Conservation (phyloP, 306 rosid genomes). For the Sicyos edulis region DNA sequence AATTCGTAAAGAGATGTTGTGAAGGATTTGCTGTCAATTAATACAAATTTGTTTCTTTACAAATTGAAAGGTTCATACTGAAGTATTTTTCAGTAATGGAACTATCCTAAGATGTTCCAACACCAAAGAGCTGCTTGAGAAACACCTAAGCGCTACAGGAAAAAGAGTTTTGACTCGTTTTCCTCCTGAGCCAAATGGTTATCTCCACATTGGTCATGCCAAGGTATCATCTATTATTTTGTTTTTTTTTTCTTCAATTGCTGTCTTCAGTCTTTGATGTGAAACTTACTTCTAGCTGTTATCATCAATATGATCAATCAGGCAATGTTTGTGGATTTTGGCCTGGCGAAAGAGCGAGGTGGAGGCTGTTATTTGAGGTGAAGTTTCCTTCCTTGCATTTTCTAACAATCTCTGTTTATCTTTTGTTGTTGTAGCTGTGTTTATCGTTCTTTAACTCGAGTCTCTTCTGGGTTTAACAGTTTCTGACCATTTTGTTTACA, state of each 20-base stretch:
- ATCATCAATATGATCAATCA: constrained; percentile 29
- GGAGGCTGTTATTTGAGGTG: constrained; percentile 91
- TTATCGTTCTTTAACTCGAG: too few relatives aligned
- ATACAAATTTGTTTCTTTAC: constrained; percentile 16
- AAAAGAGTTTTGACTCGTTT: constrained; percentile 85
- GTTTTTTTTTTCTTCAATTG: not conserved
- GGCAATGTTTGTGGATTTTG: constrained; percentile 98
- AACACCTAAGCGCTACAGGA: constrained; percentile 58
- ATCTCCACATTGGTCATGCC: constrained; percentile 96
- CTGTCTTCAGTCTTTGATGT: not conserved
- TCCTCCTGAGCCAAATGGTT: constrained; percentile 99
- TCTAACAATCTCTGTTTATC: not conserved
- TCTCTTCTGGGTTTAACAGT: not conserved
- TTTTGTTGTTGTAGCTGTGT: not conserved
- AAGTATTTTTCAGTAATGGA: constrained; percentile 78
- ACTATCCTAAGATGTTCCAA: constrained; percentile 82
- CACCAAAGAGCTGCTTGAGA: constrained; percentile 67
- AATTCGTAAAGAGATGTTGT: too few relatives aligned
- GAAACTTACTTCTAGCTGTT: constrained; percentile 6
- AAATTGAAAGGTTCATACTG: constrained; percentile 78
- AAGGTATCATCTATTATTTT: constrained; percentile 41
- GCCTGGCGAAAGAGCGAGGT: constrained; percentile 86
- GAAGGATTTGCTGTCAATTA: too few relatives aligned
- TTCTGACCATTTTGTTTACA: not conserved
- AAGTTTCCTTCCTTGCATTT: constrained; percentile 18